Evolutionary conservation across 1,139 yeast genomes (phyloP).

Genomic region (Pneumocystis oryctolagi): DNA sequence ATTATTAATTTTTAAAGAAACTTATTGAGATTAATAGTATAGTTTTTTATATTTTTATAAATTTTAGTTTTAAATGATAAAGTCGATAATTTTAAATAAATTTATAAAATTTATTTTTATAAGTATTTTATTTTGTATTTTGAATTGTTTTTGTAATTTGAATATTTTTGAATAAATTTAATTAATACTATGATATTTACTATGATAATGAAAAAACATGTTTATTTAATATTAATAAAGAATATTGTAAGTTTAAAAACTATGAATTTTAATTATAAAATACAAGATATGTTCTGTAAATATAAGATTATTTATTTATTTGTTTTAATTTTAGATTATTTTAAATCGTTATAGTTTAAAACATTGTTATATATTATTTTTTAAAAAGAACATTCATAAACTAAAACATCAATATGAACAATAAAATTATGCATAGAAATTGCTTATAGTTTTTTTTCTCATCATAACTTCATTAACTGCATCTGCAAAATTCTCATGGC

Average conservation of each 20-base stretch:
- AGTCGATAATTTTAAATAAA: neutral
- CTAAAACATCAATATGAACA: neutral
- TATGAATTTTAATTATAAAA: neutral
- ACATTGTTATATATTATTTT: neutral
- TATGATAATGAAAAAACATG: too few species aligned
- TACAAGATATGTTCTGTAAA: neutral
- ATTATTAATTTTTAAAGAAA: neutral
- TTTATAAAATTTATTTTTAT: too few species aligned
- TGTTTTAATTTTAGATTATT: neutral
- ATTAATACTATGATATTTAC: too few species aligned
- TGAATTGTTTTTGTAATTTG: too few species aligned
- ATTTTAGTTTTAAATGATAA: neutral
- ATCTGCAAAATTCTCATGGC: slow-evolving; percentile 96
- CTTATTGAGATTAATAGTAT: neutral
- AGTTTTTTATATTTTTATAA: neutral
- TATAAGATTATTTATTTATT: neutral
- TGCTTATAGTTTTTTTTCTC: slow-evolving; percentile 83
- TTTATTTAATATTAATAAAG: too few species aligned
- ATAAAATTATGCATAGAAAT: slow-evolving; percentile 63
- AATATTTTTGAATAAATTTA: too few species aligned
- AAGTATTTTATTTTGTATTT: too few species aligned
- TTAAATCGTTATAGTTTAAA: neutral
- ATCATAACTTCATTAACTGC: slow-evolving; percentile 98
- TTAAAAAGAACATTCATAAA: neutral
- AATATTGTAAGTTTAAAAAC: too few species aligned